These are phyloP conservation scores for Pythium brachiatum DNA, from an alignment of 352 stramenopile genomes.

Conservation along the genomic window DNA sequence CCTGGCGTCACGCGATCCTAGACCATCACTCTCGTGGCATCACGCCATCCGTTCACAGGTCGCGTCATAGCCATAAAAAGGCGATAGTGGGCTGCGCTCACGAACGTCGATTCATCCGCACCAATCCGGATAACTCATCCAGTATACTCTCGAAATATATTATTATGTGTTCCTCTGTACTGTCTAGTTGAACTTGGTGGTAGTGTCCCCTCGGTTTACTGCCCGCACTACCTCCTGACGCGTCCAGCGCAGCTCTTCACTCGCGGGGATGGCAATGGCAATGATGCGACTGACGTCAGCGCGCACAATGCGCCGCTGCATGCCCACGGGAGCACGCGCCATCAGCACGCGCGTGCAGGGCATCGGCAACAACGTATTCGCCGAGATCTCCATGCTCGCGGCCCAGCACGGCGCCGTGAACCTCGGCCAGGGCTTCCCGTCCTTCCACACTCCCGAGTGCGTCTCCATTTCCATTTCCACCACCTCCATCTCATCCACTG, in stretches of 20 bases:
- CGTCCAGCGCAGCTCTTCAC: neutral
- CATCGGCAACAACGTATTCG: constrained; percentile 82
- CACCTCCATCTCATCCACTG: neutral
- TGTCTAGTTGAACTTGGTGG: neutral
- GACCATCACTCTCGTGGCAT: constrained; percentile 3
- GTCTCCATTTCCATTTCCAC: neutral
- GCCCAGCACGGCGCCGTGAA: constrained; percentile 88
- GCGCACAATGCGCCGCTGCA: neutral
- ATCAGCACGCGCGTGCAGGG: constrained; percentile 64
- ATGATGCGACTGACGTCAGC: constrained; percentile 5
- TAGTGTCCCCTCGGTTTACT: neutral
- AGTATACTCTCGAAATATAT: neutral
- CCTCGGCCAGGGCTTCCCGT: constrained; percentile 96
- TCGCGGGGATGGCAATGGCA: neutral
- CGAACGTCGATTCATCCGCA: neutral
- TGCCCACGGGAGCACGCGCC: constrained; percentile 16
- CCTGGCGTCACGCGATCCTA: constrained; percentile 21
- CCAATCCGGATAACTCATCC: neutral
- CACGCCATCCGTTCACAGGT: neutral
- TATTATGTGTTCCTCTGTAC: neutral
- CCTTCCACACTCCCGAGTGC: constrained; percentile 88
- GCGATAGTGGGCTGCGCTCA: neutral
- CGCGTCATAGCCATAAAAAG: neutral
- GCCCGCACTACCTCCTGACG: neutral
- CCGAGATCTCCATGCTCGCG: constrained; percentile 86